These are phyloP conservation scores for Nemania abortiva DNA, from an alignment of 2,329 filamentous ascomycete genomes.

Conservation along the genomic window DNA sequence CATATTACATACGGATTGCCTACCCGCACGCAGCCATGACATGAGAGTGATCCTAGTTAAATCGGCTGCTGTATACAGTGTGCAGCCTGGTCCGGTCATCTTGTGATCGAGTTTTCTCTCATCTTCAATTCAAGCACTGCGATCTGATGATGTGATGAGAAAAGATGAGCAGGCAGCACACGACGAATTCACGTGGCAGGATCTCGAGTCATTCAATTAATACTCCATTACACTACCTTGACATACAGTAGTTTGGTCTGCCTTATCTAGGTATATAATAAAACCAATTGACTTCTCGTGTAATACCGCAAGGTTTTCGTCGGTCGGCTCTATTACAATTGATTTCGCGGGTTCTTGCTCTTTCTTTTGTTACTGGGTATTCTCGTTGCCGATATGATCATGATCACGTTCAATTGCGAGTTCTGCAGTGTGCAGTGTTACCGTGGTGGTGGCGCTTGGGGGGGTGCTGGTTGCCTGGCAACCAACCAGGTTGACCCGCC, in stretches of 20 bases:
- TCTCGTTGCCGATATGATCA: not conserved
- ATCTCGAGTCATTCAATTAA: constrained; percentile 14
- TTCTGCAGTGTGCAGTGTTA: not conserved
- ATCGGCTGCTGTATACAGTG: constrained; percentile 3
- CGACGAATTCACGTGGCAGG: not conserved
- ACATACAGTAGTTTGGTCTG: not conserved
- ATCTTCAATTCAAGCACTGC: not conserved
- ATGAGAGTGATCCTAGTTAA: constrained; percentile 13
- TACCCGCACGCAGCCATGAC: constrained; percentile 20
- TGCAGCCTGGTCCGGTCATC: not conserved
- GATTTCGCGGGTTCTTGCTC: not conserved
- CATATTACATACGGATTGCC: constrained; percentile 14
- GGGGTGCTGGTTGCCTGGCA: constrained; percentile 36
- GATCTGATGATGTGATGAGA: not conserved
- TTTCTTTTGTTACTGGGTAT: not conserved
- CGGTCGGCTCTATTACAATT: not conserved
- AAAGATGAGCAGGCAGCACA: not conserved
- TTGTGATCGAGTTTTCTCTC: not conserved
- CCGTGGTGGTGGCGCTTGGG: not conserved
- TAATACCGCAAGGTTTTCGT: constrained; percentile 6
- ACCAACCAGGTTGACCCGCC: constrained; percentile 26
- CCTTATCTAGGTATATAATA: not conserved
- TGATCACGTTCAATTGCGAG: not conserved
- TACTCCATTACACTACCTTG: not conserved
- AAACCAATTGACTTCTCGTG: constrained; percentile 18